A percentile compares a stretch with the other conserved stretches of the same genome.
phyloP scores from a whole-genome alignment of 441 rosid genomes.

The Hura crepitans region DNA sequence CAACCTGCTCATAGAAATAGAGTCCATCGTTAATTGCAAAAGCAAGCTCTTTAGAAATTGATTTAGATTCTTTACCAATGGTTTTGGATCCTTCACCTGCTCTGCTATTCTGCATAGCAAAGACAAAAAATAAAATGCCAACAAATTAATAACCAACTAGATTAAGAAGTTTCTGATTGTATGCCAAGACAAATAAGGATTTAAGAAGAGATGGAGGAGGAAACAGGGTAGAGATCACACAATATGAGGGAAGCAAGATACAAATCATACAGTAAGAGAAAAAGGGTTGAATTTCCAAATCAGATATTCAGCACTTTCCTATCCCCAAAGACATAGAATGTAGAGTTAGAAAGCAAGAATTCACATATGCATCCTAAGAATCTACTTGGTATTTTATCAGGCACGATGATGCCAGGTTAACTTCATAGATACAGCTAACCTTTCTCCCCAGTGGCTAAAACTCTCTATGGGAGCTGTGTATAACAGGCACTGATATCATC shows the following conservation, averaged over 20 bases:
- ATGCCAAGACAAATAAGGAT: not conserved
- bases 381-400: not conserved
- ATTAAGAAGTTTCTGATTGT: not conserved
- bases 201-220: not conserved
- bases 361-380: not conserved
- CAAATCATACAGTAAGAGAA: no score
- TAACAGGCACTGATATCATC: no score
- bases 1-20: slow-evolving; percentile 87
- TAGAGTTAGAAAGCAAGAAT: not conserved
- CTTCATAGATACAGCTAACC: no score
- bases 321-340: not conserved
- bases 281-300: not conserved
- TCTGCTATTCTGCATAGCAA: slow-evolving; percentile 64
- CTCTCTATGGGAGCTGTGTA: no score
- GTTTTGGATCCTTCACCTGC: slow-evolving; percentile 42
- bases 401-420: no score
- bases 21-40: slow-evolving; percentile 87
- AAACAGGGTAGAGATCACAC: not conserved
- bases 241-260: no score
- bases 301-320: not conserved
- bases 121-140: slow-evolving; percentile 14
- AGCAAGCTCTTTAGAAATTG: slow-evolving; percentile 73
- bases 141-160: not conserved
- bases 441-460: no score
- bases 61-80: slow-evolving; percentile 42